Evolutionary conservation across 306 rosid genomes (phyloP).

Genomic region (Fragaria vesca): DNA sequence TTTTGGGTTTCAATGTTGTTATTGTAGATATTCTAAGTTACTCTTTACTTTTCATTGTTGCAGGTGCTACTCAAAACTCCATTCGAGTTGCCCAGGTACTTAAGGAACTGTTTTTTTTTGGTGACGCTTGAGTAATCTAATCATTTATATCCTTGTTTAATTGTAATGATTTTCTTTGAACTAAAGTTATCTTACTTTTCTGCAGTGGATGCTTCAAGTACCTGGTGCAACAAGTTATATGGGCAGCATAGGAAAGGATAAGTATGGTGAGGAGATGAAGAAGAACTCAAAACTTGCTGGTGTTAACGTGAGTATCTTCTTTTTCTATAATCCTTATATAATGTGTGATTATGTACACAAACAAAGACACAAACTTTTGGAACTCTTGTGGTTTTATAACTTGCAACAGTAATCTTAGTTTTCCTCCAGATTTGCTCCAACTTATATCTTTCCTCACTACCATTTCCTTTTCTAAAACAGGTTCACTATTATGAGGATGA

Average conservation of each 20-base stretch:
- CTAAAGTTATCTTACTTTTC: not conserved
- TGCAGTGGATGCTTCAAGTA: conserved; percentile 86
- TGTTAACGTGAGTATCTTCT: conserved; percentile 57
- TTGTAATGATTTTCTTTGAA: not conserved
- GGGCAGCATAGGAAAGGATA: conserved; percentile 95
- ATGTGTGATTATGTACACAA: not conserved
- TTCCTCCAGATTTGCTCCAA: not conserved
- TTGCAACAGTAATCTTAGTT: conserved; percentile 1
- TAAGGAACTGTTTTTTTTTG: not conserved
- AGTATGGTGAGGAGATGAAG: conserved; percentile 85
- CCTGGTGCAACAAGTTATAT: conserved; percentile 91
- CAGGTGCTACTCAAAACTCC: conserved; percentile 94
- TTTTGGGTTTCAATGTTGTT: not conserved
- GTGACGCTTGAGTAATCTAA: not conserved
- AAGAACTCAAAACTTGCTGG: conserved; percentile 65
- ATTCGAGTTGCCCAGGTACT: conserved; percentile 88
- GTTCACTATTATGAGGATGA: conserved; percentile 91
- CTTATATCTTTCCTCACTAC: not conserved
- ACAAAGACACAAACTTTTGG: not conserved
- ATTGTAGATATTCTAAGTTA: not conserved
- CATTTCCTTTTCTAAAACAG: conserved; percentile 30
- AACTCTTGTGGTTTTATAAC: not conserved
- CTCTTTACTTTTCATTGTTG: not conserved
- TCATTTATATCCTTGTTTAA: not conserved
- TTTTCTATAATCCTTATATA: not conserved